Base-by-base conservation (phyloP, 805 yeast species). In the Huiozyma sinensis region DNA sequence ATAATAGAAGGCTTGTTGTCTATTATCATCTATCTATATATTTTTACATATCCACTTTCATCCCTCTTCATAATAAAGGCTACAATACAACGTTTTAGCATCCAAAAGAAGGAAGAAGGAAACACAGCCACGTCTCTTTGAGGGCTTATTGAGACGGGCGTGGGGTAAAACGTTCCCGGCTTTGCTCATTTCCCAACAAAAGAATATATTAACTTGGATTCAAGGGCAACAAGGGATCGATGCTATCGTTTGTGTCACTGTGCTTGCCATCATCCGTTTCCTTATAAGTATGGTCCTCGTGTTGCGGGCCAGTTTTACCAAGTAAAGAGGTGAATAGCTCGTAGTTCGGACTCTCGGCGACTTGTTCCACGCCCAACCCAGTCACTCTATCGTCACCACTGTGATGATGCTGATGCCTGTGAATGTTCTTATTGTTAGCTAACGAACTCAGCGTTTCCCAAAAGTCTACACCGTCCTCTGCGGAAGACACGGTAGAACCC, bases 361-460 rank as follows among this genome's bases (percentile, higher is more conserved):
- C 34, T 32, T 32, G n/a, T 4, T 10, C 34, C 10, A 10, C n/a
- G 10, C n/a, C 34, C 34, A 10, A 10, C 10, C 10, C 34, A 32
- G 34, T 32, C 34, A 4, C n/a, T 10, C n/a, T n/a, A 10, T 32
- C 34, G 4, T 32, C 34, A 4, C 34, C 34, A n/a, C 10, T n/a
- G 34, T 32, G 34, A n/a, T 32, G 34, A 32, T 32, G 37, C 8
- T 34, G 17, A 34, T 12, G 17, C 6, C 27, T 38, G 11, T 24
- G 39, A 1, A 13, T 30, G 30, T 39, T 40, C 11, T 37, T 40
- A 28, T 32, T 24, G 38, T 72, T 73, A 1, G 80, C 75, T 24
- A 80, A 55, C 12, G 77, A 69, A 40, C 81, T 68, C 73, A 81
- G 70, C 2, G 78, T 75, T 49, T 81, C 88, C 83, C 85, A 81